Conservation (phyloP, 257 asterid species). For the Capsicum chinense region DNA sequence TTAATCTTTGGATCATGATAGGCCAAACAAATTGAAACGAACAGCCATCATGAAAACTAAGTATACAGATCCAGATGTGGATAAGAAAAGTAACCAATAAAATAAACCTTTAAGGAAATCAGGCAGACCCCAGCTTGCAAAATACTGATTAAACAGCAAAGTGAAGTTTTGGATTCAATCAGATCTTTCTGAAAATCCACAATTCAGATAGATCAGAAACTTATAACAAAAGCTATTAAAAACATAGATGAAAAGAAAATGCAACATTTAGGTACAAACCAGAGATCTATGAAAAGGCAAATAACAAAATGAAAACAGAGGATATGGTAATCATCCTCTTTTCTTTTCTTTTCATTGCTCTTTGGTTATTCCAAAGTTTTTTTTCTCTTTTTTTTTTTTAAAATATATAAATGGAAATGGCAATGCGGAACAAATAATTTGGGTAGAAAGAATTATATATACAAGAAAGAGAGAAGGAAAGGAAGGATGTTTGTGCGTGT, state of each 20-base stretch:
- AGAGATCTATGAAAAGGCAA: constrained; percentile 77
- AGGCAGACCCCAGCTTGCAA: constrained; percentile 58
- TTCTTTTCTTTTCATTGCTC: constrained; percentile 44
- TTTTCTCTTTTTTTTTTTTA: background rate
- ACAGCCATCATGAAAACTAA: constrained; percentile 35
- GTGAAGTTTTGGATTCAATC: constrained; percentile 56
- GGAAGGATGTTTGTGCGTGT: constrained; percentile 21
- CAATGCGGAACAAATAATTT: constrained; percentile 50
- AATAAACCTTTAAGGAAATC: constrained; percentile 63
- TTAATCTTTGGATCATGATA: too few species aligned
- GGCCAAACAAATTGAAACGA: background rate
- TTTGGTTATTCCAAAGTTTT: constrained; percentile 64
- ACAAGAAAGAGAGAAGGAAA: constrained; percentile 25
- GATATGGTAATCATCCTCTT: constrained; percentile 59
- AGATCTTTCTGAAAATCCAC: constrained; percentile 63
- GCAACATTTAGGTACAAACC: constrained; percentile 39
- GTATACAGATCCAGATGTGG: constrained; percentile 55
- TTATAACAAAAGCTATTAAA: constrained; percentile 29
- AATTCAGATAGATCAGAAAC: constrained; percentile 62
- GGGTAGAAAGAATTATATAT: constrained; percentile 46
- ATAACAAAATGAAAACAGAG: constrained; percentile 61
- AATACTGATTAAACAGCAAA: constrained; percentile 57
- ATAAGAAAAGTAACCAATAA: constrained; percentile 18
- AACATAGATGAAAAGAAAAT: constrained; percentile 36
- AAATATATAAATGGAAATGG: constrained; percentile 42